phyloP scores from a whole-genome alignment of 371 early-diverging fungal genomes.

The Mucor piriformis region DNA sequence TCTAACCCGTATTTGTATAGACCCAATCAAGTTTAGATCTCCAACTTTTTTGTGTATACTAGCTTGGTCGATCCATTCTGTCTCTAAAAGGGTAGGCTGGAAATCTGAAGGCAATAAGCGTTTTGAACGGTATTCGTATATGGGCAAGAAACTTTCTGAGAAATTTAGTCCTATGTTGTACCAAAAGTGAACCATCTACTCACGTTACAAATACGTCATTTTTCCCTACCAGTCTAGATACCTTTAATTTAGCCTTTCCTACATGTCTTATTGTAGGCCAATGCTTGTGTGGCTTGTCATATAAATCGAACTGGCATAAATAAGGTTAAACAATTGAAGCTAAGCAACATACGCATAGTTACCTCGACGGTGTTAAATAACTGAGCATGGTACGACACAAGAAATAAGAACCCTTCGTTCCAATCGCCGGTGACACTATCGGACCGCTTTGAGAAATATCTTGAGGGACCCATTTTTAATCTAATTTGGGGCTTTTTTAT shows the following conservation, averaged over 20 bases:
- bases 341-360: neutral
- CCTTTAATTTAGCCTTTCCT: conserved; percentile 36
- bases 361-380: conserved; percentile 14
- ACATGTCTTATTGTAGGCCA: conserved; percentile 46
- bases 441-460: conserved; percentile 37
- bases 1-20: conserved; percentile 41
- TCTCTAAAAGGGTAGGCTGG: conserved; percentile 6
- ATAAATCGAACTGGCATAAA: conserved; percentile 40
- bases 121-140: conserved; percentile 30
- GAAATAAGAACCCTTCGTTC: conserved; percentile 56
- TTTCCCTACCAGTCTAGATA: conserved; percentile 17
- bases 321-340: neutral
- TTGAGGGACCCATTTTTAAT: conserved; percentile 39
- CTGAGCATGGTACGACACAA: conserved; percentile 6
- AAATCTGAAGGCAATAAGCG: conserved; percentile 22
- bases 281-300: conserved; percentile 40
- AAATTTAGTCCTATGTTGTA: neutral
- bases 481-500: conserved; percentile 38
- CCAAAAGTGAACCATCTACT: neutral
- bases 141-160: conserved; percentile 27
- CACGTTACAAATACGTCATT: conserved; percentile 31
- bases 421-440: conserved; percentile 61
- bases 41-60: conserved; percentile 12
- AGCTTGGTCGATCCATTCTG: conserved; percentile 5
- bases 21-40: conserved; percentile 31